Percentiles rank a stretch among this genome's conserved stretches.
Evolutionary conservation across 805 yeast genomes (phyloP).

Genomic region (Wickerhamiella occidentalis): DNA sequence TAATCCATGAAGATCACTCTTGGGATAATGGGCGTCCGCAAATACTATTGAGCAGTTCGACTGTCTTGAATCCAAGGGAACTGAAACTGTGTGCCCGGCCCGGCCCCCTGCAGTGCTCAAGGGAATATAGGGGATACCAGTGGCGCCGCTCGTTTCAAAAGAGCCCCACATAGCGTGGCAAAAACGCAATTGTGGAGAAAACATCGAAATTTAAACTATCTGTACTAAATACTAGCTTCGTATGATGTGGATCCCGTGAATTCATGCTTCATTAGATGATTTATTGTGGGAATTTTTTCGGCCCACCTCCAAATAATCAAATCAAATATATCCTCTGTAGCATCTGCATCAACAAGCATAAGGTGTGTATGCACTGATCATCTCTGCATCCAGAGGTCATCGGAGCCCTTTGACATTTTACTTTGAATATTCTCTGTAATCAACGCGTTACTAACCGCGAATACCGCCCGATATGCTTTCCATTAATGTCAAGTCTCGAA

Average conservation of each 20-base stretch:
- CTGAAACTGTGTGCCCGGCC: background rate
- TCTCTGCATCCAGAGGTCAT: background rate
- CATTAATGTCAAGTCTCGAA: background rate
- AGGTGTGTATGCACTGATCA: background rate
- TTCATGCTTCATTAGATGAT: background rate
- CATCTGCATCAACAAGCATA: conserved; percentile 1
- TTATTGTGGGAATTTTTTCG: background rate
- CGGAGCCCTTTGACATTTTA: background rate
- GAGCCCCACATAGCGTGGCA: background rate
- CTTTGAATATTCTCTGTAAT: background rate
- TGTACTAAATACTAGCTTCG: too few species aligned
- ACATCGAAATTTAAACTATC: too few species aligned
- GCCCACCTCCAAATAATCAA: background rate
- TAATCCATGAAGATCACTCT: background rate
- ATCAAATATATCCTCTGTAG: background rate
- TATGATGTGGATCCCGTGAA: too few species aligned
- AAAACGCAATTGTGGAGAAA: background rate
- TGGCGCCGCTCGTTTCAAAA: background rate
- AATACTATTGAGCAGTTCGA: background rate
- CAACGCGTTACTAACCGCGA: background rate
- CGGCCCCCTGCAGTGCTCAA: conserved; percentile 1
- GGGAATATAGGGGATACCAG: background rate
- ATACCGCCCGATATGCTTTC: background rate
- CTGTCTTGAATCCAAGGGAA: background rate
- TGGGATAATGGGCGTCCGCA: background rate